These are phyloP conservation scores for Tricholoma hemisulphureum DNA, from an alignment of 768 basidiomycete genomes.

Conservation along the genomic window DNA sequence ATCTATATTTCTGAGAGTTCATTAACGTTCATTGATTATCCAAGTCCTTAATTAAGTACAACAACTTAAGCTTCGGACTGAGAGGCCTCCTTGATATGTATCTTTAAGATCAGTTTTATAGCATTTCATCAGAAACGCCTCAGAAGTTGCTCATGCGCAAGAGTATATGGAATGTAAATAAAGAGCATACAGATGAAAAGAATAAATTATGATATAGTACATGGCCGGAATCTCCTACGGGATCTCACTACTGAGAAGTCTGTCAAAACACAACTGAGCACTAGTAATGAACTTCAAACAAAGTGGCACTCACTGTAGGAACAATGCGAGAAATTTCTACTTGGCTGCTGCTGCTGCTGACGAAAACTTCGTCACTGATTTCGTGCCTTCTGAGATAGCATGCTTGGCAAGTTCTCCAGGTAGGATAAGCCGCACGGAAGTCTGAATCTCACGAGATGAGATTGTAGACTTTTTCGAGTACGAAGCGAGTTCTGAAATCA, in stretches of 20 bases:
- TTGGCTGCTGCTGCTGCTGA: slow-evolving; percentile 55
- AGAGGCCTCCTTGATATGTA: too few relatives aligned
- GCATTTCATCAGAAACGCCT: too few relatives aligned
- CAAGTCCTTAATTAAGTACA: too few relatives aligned
- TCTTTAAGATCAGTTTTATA: too few relatives aligned
- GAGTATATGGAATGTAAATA: neutral
- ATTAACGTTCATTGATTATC: too few relatives aligned
- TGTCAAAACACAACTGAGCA: neutral
- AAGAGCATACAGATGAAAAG: slow-evolving; percentile 19
- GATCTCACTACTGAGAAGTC: slow-evolving; percentile 11
- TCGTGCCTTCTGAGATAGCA: slow-evolving; percentile 91
- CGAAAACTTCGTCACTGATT: slow-evolving; percentile 58
- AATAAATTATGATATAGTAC: slow-evolving; percentile 10
- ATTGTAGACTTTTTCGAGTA: slow-evolving; percentile 99
- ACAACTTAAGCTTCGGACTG: too few relatives aligned
- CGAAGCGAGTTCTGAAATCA: slow-evolving; percentile 82
- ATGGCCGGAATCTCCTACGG: slow-evolving; percentile 4
- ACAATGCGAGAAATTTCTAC: slow-evolving; percentile 27
- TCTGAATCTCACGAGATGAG: slow-evolving; percentile 98
- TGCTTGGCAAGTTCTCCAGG: slow-evolving; percentile 98
- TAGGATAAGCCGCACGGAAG: slow-evolving; percentile 90
- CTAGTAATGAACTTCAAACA: neutral
- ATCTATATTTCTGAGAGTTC: too few relatives aligned
- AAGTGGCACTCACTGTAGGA: slow-evolving; percentile 7
- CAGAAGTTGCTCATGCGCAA: neutral